Evolutionary conservation across 1,139 yeast genomes (phyloP).

Genomic region (Trichomonascaceae sp.): DNA sequence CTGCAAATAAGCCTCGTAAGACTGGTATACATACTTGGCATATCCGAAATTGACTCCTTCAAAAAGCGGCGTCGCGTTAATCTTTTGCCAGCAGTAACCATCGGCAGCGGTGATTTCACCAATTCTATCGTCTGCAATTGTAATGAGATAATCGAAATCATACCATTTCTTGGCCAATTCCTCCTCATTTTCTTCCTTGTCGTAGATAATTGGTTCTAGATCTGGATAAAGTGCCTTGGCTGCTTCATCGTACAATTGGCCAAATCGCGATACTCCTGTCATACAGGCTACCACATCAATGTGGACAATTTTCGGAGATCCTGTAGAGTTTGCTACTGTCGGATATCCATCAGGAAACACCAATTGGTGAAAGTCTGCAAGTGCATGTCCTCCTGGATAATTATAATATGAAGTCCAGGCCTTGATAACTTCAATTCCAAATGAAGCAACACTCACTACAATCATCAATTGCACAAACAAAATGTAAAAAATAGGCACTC

Average conservation of each 20-base stretch:
- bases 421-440: conserved; percentile 45
- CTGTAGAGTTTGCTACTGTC: neutral
- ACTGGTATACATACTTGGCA: neutral
- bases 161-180: conserved; percentile 44
- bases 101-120: conserved; percentile 19
- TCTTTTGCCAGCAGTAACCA: conserved; percentile 36
- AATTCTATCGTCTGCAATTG: conserved; percentile 35
- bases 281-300: conserved; percentile 78
- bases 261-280: conserved; percentile 80
- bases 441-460: conserved; percentile 32
- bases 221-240: conserved; percentile 11
- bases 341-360: conserved; percentile 6
- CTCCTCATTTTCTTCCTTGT: conserved; percentile 57
- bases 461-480: conserved; percentile 28
- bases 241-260: conserved; percentile 42
- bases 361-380: conserved; percentile 44
- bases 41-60: conserved; percentile 30
- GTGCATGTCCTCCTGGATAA: conserved; percentile 86
- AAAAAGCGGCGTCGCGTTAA: conserved; percentile 35
- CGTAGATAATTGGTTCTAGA: conserved; percentile 45
- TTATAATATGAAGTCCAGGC: conserved; percentile 63
- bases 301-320: conserved; percentile 43
- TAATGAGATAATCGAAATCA: conserved; percentile 53
- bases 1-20: neutral
- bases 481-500: conserved; percentile 11